These are phyloP conservation scores for Platismatia glauca DNA, from an alignment of 495 filamentous ascomycete genomes.

Conservation along the genomic window DNA sequence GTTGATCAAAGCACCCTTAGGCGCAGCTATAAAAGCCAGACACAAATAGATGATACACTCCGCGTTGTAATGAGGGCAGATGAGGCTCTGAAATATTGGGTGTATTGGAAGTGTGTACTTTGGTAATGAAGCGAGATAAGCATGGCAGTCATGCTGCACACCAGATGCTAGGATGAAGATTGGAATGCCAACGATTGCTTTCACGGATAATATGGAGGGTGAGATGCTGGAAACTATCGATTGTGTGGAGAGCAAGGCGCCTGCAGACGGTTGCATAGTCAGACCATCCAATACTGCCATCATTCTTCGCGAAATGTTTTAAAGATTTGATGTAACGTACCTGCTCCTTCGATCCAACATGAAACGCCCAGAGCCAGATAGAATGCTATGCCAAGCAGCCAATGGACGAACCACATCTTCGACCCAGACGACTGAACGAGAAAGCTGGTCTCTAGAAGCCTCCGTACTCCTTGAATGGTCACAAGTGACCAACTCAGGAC, in stretches of 20 bases:
- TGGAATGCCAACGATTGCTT: conserved; percentile 51
- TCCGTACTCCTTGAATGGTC: conserved; percentile 60
- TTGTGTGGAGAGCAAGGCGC: conserved; percentile 26
- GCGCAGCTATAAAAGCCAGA: conserved; percentile 67
- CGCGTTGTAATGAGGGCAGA: conserved; percentile 88
- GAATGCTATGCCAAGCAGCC: conserved; percentile 66
- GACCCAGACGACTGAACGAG: conserved; percentile 58
- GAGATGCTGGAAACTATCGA: conserved; percentile 31
- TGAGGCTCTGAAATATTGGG: conserved; percentile 56
- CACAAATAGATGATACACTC: conserved; percentile 79
- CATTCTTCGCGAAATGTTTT: not conserved
- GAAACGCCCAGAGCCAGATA: conserved; percentile 64
- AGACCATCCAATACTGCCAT: not conserved
- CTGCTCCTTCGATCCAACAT: conserved; percentile 78
- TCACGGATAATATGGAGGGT: conserved; percentile 42
- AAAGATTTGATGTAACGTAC: conserved; percentile 36
- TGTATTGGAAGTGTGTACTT: conserved; percentile 76
- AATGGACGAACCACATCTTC: conserved; percentile 78
- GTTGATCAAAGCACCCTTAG: conserved; percentile 53
- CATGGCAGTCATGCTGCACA: conserved; percentile 73
- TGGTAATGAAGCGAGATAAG: conserved; percentile 66
- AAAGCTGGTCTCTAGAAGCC: conserved; percentile 60
- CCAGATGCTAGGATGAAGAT: conserved; percentile 67
- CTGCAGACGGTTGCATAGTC: conserved; percentile 20
- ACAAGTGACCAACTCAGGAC: conserved; percentile 61